Percentiles rank a stretch among this genome's conserved stretches.
phyloP scores from a whole-genome alignment of 371 early-diverging fungal species.

The Blakeslea trispora region DNA sequence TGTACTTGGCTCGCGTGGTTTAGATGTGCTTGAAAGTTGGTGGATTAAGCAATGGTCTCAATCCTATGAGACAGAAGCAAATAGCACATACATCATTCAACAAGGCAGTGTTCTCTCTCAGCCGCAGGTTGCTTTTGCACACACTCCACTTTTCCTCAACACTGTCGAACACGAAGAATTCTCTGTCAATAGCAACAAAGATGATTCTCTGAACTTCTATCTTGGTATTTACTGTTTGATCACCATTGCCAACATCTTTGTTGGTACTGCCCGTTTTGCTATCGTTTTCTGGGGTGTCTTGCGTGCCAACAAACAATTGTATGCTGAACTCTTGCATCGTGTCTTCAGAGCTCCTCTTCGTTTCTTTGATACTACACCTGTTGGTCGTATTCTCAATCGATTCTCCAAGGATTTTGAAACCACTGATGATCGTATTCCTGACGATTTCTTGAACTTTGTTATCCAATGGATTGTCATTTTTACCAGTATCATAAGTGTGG shows the following conservation, averaged over 20 bases:
- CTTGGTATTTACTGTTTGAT: constrained; percentile 50
- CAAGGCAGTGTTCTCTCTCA: constrained; percentile 21
- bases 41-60: constrained; percentile 65
- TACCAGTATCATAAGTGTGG: constrained; percentile 64
- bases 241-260: constrained; percentile 33
- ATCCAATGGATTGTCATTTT: constrained; percentile 63
- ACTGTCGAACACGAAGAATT: background rate
- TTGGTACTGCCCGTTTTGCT: constrained; percentile 36
- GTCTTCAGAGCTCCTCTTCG: constrained; percentile 38
- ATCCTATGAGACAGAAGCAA: constrained; percentile 22
- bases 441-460: constrained; percentile 46
- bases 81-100: background rate
- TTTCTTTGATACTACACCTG: constrained; percentile 48
- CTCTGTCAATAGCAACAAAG: constrained; percentile 16
- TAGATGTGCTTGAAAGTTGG: constrained; percentile 53
- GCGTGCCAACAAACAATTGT: constrained; percentile 23
- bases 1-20: constrained; percentile 47
- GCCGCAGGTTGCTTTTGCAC: constrained; percentile 16
- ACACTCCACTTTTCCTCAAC: constrained; percentile 6
- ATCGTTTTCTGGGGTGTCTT: constrained; percentile 53
- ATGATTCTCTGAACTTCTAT: constrained; percentile 32
- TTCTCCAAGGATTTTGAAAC: constrained; percentile 58
- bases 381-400: constrained; percentile 80
- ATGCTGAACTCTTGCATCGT: constrained; percentile 20
- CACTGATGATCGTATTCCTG: constrained; percentile 48